Conservation (phyloP, 345 rosid species). For the Lepidium aucheri region DNA sequence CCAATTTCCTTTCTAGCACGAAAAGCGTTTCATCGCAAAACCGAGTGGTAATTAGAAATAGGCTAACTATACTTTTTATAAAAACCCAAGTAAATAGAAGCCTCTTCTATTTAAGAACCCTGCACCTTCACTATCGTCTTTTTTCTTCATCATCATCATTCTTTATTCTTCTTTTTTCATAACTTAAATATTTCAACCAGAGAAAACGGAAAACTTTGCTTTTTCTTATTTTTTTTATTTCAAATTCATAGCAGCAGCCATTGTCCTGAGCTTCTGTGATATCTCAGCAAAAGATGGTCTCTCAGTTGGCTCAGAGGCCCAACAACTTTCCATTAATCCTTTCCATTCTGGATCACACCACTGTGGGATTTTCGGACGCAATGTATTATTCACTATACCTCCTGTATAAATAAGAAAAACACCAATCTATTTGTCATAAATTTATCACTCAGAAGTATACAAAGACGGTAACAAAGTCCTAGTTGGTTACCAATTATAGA, state of each 20-base stretch:
- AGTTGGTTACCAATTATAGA: constrained; percentile 70
- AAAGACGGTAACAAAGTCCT: neutral
- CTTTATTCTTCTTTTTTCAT: neutral
- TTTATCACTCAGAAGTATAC: neutral
- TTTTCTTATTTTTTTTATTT: constrained; percentile 36
- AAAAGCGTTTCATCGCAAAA: constrained; percentile 15
- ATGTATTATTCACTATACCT: constrained; percentile 84
- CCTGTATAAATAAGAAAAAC: constrained; percentile 33
- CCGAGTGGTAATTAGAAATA: constrained; percentile 16
- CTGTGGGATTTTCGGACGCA: constrained; percentile 86
- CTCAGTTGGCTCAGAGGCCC: constrained; percentile 83
- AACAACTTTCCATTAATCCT: constrained; percentile 79
- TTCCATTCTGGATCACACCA: constrained; percentile 99
- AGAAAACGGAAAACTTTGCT: neutral
- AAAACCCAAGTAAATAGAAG: constrained; percentile 28
- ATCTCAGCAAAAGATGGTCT: constrained; percentile 93
- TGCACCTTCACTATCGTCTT: constrained; percentile 14
- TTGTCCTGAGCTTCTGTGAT: constrained; percentile 79
- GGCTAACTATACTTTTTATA: constrained; percentile 26
- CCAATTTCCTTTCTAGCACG: neutral
- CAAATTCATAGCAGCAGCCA: constrained; percentile 93
- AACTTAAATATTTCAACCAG: neutral
- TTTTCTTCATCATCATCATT: neutral
- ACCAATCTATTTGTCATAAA: neutral
- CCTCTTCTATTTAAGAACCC: constrained; percentile 6